These are phyloP conservation scores for Cutaneotrichosporon sp. DNA, from an alignment of 1,284 basidiomycete species.

Conservation along the genomic window DNA sequence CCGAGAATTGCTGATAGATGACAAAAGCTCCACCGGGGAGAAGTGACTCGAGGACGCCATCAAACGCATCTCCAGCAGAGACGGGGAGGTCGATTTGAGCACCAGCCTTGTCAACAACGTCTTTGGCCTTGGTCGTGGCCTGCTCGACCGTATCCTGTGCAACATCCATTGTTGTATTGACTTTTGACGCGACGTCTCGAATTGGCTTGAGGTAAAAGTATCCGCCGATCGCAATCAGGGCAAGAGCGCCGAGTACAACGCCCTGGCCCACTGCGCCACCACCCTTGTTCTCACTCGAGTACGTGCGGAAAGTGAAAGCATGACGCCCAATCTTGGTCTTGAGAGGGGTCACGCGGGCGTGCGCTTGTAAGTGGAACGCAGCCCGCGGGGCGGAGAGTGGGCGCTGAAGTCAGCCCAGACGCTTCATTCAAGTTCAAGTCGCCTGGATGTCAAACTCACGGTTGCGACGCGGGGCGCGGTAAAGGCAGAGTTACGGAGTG, in stretches of 20 bases:
- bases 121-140: slow-evolving; percentile 14
- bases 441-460: not conserved
- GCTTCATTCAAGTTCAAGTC: not conserved
- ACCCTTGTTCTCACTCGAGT: not conserved
- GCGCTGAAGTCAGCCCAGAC: slow-evolving; percentile 10
- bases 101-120: slow-evolving; percentile 11
- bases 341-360: not conserved
- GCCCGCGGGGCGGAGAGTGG: not conserved
- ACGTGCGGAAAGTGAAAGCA: not conserved
- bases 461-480: slow-evolving; percentile 10
- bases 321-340: not conserved
- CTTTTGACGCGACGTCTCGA: slow-evolving; percentile 41
- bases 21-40: slow-evolving; percentile 39
- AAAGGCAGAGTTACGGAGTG: slow-evolving; percentile 13
- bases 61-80: not conserved
- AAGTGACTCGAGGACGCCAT: slow-evolving; percentile 34
- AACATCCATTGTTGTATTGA: slow-evolving; percentile 7
- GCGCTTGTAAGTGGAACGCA: slow-evolving; percentile 2
- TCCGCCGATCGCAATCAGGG: slow-evolving; percentile 30
- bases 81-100: not conserved
- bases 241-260: slow-evolving; percentile 44
- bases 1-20: slow-evolving; percentile 2
- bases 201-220: slow-evolving; percentile 50
- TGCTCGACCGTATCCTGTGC: slow-evolving; percentile 10
- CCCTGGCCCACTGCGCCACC: slow-evolving; percentile 4